These are phyloP conservation scores for Colletotrichum cordylinicola DNA, from an alignment of 2,329 filamentous ascomycete genomes.

Conservation along the genomic window DNA sequence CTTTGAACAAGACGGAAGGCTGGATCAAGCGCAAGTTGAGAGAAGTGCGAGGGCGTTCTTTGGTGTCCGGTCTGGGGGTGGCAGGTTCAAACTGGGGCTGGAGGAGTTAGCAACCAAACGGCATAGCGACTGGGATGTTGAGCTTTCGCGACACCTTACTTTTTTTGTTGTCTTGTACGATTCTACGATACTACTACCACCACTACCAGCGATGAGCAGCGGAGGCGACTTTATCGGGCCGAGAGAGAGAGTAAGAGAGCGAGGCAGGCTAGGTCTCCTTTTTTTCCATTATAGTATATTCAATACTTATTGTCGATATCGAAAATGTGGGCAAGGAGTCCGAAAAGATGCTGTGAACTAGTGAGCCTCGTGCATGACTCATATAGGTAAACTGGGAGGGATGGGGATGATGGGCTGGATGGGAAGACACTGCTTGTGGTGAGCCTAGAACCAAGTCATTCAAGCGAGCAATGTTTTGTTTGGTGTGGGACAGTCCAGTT, in stretches of 20 bases:
- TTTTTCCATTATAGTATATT: conserved; percentile 10
- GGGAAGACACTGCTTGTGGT: background rate
- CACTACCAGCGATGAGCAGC: background rate
- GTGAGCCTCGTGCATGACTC: background rate
- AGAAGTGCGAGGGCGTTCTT: conserved; percentile 17
- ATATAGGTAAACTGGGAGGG: background rate
- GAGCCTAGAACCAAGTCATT: background rate
- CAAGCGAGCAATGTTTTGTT: background rate
- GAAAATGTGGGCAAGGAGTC: background rate
- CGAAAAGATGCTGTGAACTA: background rate
- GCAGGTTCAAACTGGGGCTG: conserved; percentile 4
- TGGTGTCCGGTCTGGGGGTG: conserved; percentile 15
- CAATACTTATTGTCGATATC: conserved; percentile 9
- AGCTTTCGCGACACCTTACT: conserved; percentile 21
- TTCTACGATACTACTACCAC: conserved; percentile 11
- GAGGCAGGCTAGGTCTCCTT: background rate
- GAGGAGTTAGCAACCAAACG: conserved; percentile 24
- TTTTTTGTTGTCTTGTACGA: conserved; percentile 3
- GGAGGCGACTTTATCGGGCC: background rate
- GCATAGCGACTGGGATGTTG: conserved; percentile 22
- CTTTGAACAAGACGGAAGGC: conserved; percentile 8
- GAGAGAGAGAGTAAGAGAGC: background rate
- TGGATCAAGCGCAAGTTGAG: background rate
- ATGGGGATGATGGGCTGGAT: no score
- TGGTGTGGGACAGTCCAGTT: background rate